Base-by-base conservation (phyloP, 495 filamentous ascomycete genomes). In the Lophiostoma macrostomum region DNA sequence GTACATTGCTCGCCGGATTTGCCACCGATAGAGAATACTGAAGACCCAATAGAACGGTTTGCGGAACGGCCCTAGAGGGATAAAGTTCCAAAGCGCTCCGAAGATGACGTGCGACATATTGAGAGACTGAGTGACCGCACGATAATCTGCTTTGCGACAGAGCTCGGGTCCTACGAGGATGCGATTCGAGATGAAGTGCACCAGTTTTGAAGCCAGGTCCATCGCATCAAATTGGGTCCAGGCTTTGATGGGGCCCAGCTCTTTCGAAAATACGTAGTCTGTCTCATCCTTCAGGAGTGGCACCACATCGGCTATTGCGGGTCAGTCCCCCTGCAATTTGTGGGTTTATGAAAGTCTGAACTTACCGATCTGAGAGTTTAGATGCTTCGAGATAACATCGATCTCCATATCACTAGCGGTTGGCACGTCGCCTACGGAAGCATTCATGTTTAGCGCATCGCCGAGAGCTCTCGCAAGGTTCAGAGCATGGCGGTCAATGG, bases 61-160 rank as follows among this genome's bases (percentile, higher is more conserved):
- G 0, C 48, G 48, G 28, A 52, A 52, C 1, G 36, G 48, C 6
- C 36, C 48, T 10, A 42, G 24, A 16, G 48, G 48, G 1, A 52
- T 2, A 27, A 52, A 52, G 25, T 52, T 42, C 27, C 36, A 42
- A 11, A 42, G 27, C 5, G 48, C 36, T 16, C 36, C 37, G 24
- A 42, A 52, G n/a, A 52, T 41, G 20, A 42, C 16, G 24, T 52
- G 48, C 6, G 36, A 52, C 37, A 52, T 41, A 19, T 52, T 52
- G 19, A 52, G 28, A 18, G 32, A 28, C 25, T 52, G 27, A 18
- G 28, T 42, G 5, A 38, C 16, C 28, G 37, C 48, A 10, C 36
- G n/a, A 25, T 42, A 52, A 13, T 52, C 48, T 4, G 14, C 2
- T 32, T 24, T 18, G 5, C 48, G 37, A 22, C 36, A 52, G n/a